These are phyloP conservation scores for Sugiyamaella neomexicana DNA, from an alignment of 1,139 yeast species.

Conservation along the genomic window DNA sequence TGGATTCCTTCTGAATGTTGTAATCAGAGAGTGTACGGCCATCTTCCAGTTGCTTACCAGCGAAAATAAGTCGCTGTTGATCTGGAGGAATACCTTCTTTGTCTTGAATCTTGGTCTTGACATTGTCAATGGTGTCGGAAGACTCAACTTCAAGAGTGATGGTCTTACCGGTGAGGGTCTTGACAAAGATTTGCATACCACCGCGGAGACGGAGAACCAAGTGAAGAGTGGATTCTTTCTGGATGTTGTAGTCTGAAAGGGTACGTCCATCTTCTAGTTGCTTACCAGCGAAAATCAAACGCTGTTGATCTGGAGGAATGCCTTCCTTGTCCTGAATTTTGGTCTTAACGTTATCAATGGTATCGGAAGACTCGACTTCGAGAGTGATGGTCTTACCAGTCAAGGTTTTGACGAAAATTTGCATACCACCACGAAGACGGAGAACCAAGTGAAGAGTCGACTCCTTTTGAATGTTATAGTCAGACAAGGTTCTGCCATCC, in stretches of 20 bases:
- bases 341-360: conserved; percentile 86
- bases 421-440: conserved; percentile 86
- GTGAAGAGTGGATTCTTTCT: conserved; percentile 78
- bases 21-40: conserved; percentile 83
- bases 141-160: conserved; percentile 84
- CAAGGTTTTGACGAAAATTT: conserved; percentile 71
- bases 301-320: conserved; percentile 87
- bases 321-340: conserved; percentile 91
- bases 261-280: conserved; percentile 86
- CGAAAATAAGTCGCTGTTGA: conserved; percentile 82
- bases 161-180: conserved; percentile 86
- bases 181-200: conserved; percentile 82
- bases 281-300: conserved; percentile 85
- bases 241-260: conserved; percentile 85
- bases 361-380: conserved; percentile 90
- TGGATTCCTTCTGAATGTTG: conserved; percentile 86
- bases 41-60: conserved; percentile 86
- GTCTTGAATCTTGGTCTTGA: conserved; percentile 83
- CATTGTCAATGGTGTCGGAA: conserved; percentile 83
- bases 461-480: conserved; percentile 87
- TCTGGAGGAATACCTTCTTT: conserved; percentile 90
- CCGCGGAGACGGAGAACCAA: conserved; percentile 86
- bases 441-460: conserved; percentile 80
- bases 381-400: conserved; percentile 84
- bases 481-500: conserved; percentile 80